Percentiles rank a stretch among this genome's conserved stretches.
These are phyloP conservation scores for Plectranthus barbatus DNA, from an alignment of 257 asterid species.

Conservation along the genomic window DNA sequence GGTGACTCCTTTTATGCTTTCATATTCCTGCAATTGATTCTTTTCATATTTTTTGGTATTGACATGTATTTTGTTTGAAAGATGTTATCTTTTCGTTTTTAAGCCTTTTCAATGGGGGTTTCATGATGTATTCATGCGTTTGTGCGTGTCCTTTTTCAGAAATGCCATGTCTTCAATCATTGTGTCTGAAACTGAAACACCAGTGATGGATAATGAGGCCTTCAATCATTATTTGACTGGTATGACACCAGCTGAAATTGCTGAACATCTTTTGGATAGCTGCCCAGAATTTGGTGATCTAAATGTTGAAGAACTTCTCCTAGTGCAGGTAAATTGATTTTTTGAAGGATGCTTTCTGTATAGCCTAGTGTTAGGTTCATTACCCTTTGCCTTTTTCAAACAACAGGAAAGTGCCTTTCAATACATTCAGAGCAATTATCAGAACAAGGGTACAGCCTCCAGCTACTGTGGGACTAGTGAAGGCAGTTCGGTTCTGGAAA, in stretches of 20 bases:
- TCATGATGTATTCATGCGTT: not conserved
- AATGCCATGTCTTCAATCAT: too few relatives aligned
- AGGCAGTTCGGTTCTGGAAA: slow-evolving; percentile 23
- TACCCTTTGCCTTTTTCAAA: not conserved
- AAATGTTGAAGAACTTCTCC: slow-evolving; percentile 64
- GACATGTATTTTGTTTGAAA: not conserved
- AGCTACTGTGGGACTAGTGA: slow-evolving; percentile 39
- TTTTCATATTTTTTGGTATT: not conserved
- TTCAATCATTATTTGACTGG: slow-evolving; percentile 36
- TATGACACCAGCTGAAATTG: slow-evolving; percentile 60
- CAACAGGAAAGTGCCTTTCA: slow-evolving; percentile 70
- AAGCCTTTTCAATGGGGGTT: not conserved
- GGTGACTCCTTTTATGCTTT: slow-evolving; percentile 17
- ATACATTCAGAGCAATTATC: slow-evolving; percentile 45
- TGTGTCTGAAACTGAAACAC: too few relatives aligned
- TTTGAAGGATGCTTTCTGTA: not conserved
- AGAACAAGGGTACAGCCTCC: slow-evolving; percentile 23
- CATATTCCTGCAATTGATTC: not conserved
- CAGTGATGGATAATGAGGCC: slow-evolving; percentile 29
- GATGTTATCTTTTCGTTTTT: slow-evolving; percentile 7
- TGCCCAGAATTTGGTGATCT: slow-evolving; percentile 80
- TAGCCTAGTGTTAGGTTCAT: not conserved
- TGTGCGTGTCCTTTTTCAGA: not conserved
- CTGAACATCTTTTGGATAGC: slow-evolving; percentile 54
- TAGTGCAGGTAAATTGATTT: slow-evolving; percentile 39